Percentiles rank a stretch among this genome's conserved stretches.
These are phyloP conservation scores for Pythium folliculosum DNA, from an alignment of 352 stramenopile genomes.

Conservation along the genomic window DNA sequence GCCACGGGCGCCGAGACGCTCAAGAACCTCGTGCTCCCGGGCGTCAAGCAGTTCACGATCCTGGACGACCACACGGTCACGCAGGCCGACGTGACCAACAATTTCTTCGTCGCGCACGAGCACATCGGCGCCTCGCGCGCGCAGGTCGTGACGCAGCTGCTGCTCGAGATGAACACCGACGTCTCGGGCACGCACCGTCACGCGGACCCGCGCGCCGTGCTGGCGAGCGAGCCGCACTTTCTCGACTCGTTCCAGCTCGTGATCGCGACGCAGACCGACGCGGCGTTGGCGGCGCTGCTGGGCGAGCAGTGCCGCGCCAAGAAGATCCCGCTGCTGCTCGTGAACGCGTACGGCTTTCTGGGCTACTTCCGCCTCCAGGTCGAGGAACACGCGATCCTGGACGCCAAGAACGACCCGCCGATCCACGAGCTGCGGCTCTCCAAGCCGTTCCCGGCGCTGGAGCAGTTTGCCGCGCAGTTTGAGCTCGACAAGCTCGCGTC, in stretches of 20 bases:
- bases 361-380: slow-evolving; percentile 91
- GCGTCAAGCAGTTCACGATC: slow-evolving; percentile 91
- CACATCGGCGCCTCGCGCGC: slow-evolving; percentile 70
- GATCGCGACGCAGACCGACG: slow-evolving; percentile 86
- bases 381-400: slow-evolving; percentile 82
- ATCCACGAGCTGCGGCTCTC: slow-evolving; percentile 90
- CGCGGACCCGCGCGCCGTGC: slow-evolving; percentile 49
- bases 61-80: slow-evolving; percentile 89
- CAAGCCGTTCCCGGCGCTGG: slow-evolving; percentile 70
- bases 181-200: slow-evolving; percentile 63
- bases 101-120: slow-evolving; percentile 91
- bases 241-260: slow-evolving; percentile 83
- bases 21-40: slow-evolving; percentile 97
- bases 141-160: slow-evolving; percentile 73
- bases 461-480: slow-evolving; percentile 51
- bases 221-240: slow-evolving; percentile 60
- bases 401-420: slow-evolving; percentile 88
- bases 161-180: slow-evolving; percentile 97
- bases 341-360: slow-evolving; percentile 92
- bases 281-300: slow-evolving; percentile 53
- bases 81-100: slow-evolving; percentile 84
- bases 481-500: slow-evolving; percentile 71
- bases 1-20: slow-evolving; percentile 95
- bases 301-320: slow-evolving; percentile 65
- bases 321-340: slow-evolving; percentile 81